Evolutionary conservation across 2,329 filamentous ascomycete genomes (phyloP), one percentile per base, ranked within the genome.

Genomic region (Colletotrichum sp.): DNA sequence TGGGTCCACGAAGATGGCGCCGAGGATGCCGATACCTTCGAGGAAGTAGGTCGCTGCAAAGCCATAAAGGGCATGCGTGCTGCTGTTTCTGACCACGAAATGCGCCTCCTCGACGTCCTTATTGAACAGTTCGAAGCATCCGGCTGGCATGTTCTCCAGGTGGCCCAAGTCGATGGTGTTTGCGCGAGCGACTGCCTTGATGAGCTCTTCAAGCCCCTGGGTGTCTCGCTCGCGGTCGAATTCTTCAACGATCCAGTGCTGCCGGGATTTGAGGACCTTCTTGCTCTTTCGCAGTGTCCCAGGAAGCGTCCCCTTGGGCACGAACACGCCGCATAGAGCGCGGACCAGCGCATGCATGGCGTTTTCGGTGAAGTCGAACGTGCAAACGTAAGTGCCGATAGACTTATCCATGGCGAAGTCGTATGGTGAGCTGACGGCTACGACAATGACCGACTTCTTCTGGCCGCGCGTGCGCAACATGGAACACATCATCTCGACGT

Each of bases 361-460:
- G 9, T 94, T 96, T 80, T 98, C 96, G 1, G 96, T 98, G 81
- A 98, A 98, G 85, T 98, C 96, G 83, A 98, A 98, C 0, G 96
- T 98, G 87, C 96, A 98, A 55, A 99, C 90, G 80, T 98, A 98
- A 1, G 96, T 98, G 8, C 95, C 94, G 55, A 99, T 96, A 1
- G 93, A 93, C 78, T 94, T 94, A 81, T 99, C 96, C 91, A 96
- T 96, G 60, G 95, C 96, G 83, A 99, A 99, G 83, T 99, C 96
- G 83, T 98, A 99, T 0, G 96, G 96, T 1, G 96, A 98, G 84
- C 96, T 98, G 79, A 98, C 96, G 1, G 96, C 94, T 9, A 98
- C 94, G 5, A 98, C 96, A 28, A 98, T 93, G 48, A 98, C 86
- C 1, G 96, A 95, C 85, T 98, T 98, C 83, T 97, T 95, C 81